A percentile compares a stretch with the other conserved stretches of the same genome.
Conservation (phyloP, 306 rosid species). For the Pyrus communis region DNA sequence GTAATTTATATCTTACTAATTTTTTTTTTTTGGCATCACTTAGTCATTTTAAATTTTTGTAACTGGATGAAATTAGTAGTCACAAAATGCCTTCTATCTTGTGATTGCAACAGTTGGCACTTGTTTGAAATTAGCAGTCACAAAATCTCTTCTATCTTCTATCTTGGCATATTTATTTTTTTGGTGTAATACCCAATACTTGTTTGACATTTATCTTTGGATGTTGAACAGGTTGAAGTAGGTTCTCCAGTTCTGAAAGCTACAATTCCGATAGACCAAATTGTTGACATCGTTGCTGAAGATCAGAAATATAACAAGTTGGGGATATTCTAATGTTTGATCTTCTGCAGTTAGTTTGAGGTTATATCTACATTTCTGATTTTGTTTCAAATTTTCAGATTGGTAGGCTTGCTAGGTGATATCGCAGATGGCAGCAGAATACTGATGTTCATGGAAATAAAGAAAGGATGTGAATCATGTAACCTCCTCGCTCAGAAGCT, state of each 20-base stretch:
- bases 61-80: neutral
- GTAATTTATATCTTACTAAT: slow-evolving; percentile 20
- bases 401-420: slow-evolving; percentile 91
- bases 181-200: too few species aligned
- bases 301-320: slow-evolving; percentile 93
- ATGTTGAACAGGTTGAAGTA: slow-evolving; percentile 59
- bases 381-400: slow-evolving; percentile 37
- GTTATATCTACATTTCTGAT: slow-evolving; percentile 10
- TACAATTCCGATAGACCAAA: slow-evolving; percentile 78
- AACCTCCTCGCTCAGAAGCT: slow-evolving; percentile 46
- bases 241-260: slow-evolving; percentile 92
- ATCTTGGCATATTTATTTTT: too few species aligned
- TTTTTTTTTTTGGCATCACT: neutral
- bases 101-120: neutral
- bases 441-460: slow-evolving; percentile 92
- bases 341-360: slow-evolving; percentile 13
- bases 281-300: slow-evolving; percentile 88
- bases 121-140: too few species aligned
- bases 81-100: neutral
- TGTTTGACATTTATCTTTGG: slow-evolving; percentile 4
- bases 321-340: slow-evolving; percentile 14
- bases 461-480: slow-evolving; percentile 84
- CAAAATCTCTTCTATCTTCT: too few species aligned
- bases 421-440: slow-evolving; percentile 97
- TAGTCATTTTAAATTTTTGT: neutral